Conservation (phyloP, 2,329 filamentous ascomycete genomes). For the Myriosclerotinia scirpicola region DNA sequence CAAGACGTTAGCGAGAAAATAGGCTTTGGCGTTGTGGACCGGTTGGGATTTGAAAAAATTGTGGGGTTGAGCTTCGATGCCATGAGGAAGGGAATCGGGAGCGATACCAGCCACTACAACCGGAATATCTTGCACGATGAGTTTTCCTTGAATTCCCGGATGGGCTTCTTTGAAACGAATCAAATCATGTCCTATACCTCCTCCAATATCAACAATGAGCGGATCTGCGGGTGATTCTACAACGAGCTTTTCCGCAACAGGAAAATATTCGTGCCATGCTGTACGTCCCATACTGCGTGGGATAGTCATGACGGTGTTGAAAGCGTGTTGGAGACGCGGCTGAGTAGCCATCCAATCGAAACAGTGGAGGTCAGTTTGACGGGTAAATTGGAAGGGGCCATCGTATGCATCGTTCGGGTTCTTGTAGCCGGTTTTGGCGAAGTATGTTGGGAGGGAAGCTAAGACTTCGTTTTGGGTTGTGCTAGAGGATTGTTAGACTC, state of each 20-base stretch:
- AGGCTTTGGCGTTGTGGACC: slow-evolving; percentile 10
- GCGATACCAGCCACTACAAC: slow-evolving; percentile 4
- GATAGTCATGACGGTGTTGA: slow-evolving; percentile 27
- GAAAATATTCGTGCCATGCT: slow-evolving; percentile 25
- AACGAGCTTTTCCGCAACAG: slow-evolving; percentile 18
- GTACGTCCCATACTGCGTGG: background rate
- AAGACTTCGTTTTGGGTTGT: slow-evolving; percentile 22
- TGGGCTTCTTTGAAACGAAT: background rate
- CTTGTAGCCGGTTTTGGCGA: slow-evolving; percentile 22
- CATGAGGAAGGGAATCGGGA: background rate
- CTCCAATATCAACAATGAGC: slow-evolving; percentile 25
- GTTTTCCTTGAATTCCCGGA: slow-evolving; percentile 1
- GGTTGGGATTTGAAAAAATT: slow-evolving; percentile 13
- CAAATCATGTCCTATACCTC: slow-evolving; percentile 21
- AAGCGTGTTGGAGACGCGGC: slow-evolving; percentile 25
- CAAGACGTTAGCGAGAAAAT: slow-evolving; percentile 12
- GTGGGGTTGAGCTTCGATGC: slow-evolving; percentile 8
- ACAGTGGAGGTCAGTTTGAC: slow-evolving; percentile 24
- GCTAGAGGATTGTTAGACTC: slow-evolving; percentile 4
- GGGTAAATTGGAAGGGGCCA: slow-evolving; percentile 26
- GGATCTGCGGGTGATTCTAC: slow-evolving; percentile 12
- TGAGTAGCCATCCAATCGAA: slow-evolving; percentile 28
- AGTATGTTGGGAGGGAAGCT: slow-evolving; percentile 24
- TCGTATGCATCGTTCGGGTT: slow-evolving; percentile 26
- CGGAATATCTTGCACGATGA: slow-evolving; percentile 19